Evolutionary conservation across 768 basidiomycete species (phyloP).

Genomic region (Leucosporidium scottii): DNA sequence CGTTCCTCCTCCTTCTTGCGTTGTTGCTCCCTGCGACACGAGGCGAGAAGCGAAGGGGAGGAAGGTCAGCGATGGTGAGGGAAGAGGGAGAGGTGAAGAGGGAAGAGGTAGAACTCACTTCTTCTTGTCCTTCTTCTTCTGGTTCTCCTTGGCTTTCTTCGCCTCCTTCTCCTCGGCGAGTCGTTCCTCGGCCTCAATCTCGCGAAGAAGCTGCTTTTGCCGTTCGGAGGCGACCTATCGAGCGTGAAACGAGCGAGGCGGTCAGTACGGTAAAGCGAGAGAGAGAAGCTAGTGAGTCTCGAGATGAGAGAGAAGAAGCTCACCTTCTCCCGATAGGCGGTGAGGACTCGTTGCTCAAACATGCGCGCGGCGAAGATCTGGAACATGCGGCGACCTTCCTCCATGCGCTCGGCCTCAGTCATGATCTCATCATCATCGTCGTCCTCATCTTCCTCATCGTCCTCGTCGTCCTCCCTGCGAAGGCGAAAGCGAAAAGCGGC

Average conservation of each 20-base stretch:
- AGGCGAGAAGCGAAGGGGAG: not conserved
- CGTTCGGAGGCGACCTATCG: slow-evolving; percentile 84
- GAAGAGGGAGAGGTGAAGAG: slow-evolving; percentile 12
- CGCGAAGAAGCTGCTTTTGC: slow-evolving; percentile 82
- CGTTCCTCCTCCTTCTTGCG: slow-evolving; percentile 85
- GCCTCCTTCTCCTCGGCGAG: slow-evolving; percentile 75
- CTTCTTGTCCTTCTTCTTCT: slow-evolving; percentile 99
- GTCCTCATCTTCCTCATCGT: slow-evolving; percentile 52
- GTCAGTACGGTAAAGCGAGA: no score
- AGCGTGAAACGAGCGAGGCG: no score
- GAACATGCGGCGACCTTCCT: slow-evolving; percentile 99
- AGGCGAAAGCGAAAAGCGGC: not conserved
- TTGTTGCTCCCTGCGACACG: slow-evolving; percentile 67
- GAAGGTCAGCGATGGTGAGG: not conserved
- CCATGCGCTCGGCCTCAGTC: slow-evolving; percentile 97
- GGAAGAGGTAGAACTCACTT: slow-evolving; percentile 48
- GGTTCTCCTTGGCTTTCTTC: slow-evolving; percentile 85
- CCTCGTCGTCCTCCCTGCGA: slow-evolving; percentile 50
- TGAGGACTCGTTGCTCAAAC: slow-evolving; percentile 97
- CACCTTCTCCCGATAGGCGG: slow-evolving; percentile 75
- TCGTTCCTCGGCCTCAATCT: slow-evolving; percentile 93
- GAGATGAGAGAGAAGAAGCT: not conserved
- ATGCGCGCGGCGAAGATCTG: slow-evolving; percentile 98
- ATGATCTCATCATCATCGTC: slow-evolving; percentile 50
- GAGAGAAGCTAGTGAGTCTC: no score